phyloP scores from a whole-genome alignment of 2,329 filamentous ascomycete genomes.

The Bipolaris bicolor region DNA sequence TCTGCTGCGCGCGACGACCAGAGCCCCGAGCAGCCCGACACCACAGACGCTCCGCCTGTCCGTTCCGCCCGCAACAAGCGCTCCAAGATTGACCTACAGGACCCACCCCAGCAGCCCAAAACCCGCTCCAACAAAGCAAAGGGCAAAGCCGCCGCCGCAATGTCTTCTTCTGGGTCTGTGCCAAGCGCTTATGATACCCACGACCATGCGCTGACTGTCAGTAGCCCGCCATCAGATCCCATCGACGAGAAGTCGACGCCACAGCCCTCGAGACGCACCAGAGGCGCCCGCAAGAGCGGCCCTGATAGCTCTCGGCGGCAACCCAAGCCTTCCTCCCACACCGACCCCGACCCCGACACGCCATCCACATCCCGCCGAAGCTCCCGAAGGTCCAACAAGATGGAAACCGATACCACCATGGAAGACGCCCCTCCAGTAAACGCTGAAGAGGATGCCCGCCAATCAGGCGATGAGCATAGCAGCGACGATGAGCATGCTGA shows the following conservation, averaged over 20 bases:
- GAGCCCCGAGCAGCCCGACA: constrained; percentile 55
- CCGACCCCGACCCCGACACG: constrained; percentile 17
- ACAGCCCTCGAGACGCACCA: constrained; percentile 73
- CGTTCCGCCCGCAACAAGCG: constrained; percentile 53
- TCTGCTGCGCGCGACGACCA: constrained; percentile 56
- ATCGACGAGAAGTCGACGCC: constrained; percentile 66
- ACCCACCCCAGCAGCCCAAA: constrained; percentile 47
- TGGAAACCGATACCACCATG: constrained; percentile 73
- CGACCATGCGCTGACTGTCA: constrained; percentile 28
- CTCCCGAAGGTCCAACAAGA: constrained; percentile 46
- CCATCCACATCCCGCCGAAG: constrained; percentile 42
- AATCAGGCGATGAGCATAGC: constrained; percentile 45
- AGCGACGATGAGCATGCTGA: constrained; percentile 55
- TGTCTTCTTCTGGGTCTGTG: constrained; percentile 74
- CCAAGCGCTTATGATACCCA: constrained; percentile 6
- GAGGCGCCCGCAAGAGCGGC: constrained; percentile 74
- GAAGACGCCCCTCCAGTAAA: constrained; percentile 70
- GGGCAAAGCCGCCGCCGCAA: constrained; percentile 59
- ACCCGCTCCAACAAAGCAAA: constrained; percentile 66
- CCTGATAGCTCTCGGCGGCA: constrained; percentile 34
- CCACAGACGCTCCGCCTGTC: constrained; percentile 33
- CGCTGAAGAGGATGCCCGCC: constrained; percentile 55
- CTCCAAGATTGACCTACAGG: constrained; percentile 69
- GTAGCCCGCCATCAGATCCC: constrained; percentile 68
- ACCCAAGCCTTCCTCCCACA: constrained; percentile 32